phyloP scores from a whole-genome alignment of 208 protist species.

The Angomonas ambiguus region DNA sequence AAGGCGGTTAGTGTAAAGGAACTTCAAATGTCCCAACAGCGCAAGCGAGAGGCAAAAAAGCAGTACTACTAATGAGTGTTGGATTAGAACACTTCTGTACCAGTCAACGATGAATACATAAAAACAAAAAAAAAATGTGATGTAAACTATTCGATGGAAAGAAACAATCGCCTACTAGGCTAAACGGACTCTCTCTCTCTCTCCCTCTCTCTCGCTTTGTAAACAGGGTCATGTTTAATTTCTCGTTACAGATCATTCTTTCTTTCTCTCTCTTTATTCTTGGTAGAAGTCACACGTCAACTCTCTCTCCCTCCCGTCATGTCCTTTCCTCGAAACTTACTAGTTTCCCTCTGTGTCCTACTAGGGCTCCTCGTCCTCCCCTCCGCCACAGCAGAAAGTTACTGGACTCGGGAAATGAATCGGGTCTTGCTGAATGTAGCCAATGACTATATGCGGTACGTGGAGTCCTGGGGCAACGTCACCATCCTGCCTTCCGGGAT shows the following conservation, averaged over 20 bases:
- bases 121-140: slow-evolving; percentile 4
- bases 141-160: too few species aligned
- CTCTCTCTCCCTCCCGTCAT: too few species aligned
- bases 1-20: slow-evolving; percentile 20
- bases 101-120: background rate
- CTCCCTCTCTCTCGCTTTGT: slow-evolving; percentile 11
- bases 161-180: background rate
- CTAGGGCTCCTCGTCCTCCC: background rate
- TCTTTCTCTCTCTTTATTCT: too few species aligned
- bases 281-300: too few species aligned
- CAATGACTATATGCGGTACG: slow-evolving; percentile 41
- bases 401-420: slow-evolving; percentile 39
- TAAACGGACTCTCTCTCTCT: background rate
- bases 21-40: slow-evolving; percentile 17
- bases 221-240: too few species aligned
- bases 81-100: too few species aligned
- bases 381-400: slow-evolving; percentile 11
- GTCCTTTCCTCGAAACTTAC: background rate
- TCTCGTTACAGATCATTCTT: too few species aligned
- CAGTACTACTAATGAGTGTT: slow-evolving; percentile 18
- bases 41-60: slow-evolving; percentile 6
- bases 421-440: slow-evolving; percentile 39
- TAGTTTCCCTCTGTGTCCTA: slow-evolving; percentile 16
- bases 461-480: slow-evolving; percentile 28
- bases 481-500: slow-evolving; percentile 72